A percentile compares a stretch with the other conserved stretches of the same genome.
These are phyloP conservation scores for Phytophthora palmivora DNA, from an alignment of 352 stramenopile species.

Conservation along the genomic window DNA sequence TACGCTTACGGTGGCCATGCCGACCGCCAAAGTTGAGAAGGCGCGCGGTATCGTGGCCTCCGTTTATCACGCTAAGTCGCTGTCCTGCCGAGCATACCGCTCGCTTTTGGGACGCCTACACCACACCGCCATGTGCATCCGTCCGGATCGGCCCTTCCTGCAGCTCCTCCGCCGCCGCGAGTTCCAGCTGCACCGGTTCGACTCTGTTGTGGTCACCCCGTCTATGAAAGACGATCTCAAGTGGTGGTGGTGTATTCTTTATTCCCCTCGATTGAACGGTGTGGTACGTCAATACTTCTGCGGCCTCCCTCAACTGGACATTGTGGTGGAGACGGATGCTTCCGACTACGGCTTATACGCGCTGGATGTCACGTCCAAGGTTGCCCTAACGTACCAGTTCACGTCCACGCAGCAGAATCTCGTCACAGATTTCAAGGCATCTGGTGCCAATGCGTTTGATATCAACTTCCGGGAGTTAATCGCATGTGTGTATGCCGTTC, in stretches of 20 bases:
- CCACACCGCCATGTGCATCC: slow-evolving; percentile 7
- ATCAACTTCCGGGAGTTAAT: slow-evolving; percentile 34
- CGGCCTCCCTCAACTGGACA: neutral
- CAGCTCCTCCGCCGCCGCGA: slow-evolving; percentile 2
- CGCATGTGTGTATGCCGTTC: slow-evolving; percentile 7
- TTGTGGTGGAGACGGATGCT: neutral
- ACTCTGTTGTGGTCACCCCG: neutral
- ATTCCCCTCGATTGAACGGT: slow-evolving; percentile 12
- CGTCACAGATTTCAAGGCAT: neutral
- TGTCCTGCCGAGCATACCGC: neutral
- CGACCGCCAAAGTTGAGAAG: neutral
- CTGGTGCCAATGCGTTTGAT: slow-evolving; percentile 4
- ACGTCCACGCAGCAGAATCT: neutral
- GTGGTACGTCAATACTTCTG: slow-evolving; percentile 15
- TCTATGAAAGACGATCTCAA: slow-evolving; percentile 12
- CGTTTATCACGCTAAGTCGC: neutral
- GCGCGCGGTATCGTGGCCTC: neutral
- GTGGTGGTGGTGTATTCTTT: slow-evolving; percentile 24
- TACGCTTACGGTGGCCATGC: neutral
- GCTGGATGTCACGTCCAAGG: neutral
- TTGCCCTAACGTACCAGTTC: neutral
- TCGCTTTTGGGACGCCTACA: neutral
- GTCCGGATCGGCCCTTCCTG: slow-evolving; percentile 8
- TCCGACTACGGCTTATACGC: slow-evolving; percentile 22
- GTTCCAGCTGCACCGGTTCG: neutral